These are phyloP conservation scores for Orbilia brochopaga DNA, from an alignment of 2,329 filamentous ascomycete species.

Conservation along the genomic window DNA sequence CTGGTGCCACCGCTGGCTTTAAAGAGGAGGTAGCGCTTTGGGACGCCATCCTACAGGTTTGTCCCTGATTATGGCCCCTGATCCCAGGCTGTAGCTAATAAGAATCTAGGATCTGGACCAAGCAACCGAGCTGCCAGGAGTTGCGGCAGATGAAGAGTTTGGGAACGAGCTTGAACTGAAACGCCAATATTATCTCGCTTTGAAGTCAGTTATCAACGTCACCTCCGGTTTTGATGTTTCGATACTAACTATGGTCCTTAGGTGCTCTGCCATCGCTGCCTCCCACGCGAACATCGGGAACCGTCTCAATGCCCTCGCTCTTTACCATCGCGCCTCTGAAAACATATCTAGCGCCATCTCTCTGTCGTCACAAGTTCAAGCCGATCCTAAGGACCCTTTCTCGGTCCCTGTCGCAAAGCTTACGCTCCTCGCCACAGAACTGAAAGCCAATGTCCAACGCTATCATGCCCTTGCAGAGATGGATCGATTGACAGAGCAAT, in stretches of 20 bases:
- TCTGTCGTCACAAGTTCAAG: slow-evolving; percentile 57
- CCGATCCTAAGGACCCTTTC: slow-evolving; percentile 68
- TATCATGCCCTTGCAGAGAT: slow-evolving; percentile 86
- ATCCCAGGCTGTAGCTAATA: neutral
- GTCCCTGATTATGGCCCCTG: neutral
- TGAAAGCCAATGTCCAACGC: slow-evolving; percentile 76
- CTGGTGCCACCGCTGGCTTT: slow-evolving; percentile 62
- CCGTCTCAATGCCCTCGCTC: slow-evolving; percentile 79
- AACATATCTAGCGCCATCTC: slow-evolving; percentile 60
- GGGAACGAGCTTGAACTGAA: slow-evolving; percentile 79
- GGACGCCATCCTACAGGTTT: slow-evolving; percentile 68
- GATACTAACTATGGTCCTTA: slow-evolving; percentile 56
- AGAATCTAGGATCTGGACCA: slow-evolving; percentile 85
- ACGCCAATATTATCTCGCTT: slow-evolving; percentile 80
- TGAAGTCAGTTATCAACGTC: slow-evolving; percentile 67
- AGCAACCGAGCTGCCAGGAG: slow-evolving; percentile 85
- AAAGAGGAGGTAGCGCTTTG: slow-evolving; percentile 89
- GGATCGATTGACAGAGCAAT: slow-evolving; percentile 57
- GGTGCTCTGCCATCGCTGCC: slow-evolving; percentile 81
- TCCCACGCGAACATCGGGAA: slow-evolving; percentile 78
- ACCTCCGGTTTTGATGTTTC: neutral
- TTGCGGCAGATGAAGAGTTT: slow-evolving; percentile 80
- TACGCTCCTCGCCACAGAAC: slow-evolving; percentile 66
- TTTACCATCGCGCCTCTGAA: slow-evolving; percentile 74
- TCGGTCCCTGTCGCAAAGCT: slow-evolving; percentile 68